phyloP scores from a whole-genome alignment of 345 rosid genomes.

The Luvunga scandens region DNA sequence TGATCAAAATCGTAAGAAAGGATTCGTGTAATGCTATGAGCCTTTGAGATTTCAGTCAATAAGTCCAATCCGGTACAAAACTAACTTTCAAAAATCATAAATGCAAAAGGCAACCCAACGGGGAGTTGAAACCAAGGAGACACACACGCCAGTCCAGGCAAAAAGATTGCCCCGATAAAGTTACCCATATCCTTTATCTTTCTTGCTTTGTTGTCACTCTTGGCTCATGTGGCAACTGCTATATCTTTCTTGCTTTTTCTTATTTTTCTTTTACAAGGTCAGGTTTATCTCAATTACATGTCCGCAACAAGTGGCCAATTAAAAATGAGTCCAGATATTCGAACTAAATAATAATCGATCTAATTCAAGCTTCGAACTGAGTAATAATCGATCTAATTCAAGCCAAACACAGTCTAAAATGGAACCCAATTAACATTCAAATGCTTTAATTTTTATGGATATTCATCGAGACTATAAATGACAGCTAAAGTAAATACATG shows the following conservation, averaged over 20 bases:
- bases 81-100: background rate
- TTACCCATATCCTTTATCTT: background rate
- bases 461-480: background rate
- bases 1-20: background rate
- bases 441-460: background rate
- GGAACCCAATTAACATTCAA: no score
- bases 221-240: background rate
- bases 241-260: background rate
- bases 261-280: no score
- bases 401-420: no score
- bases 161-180: slow-evolving; percentile 9
- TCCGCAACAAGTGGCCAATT: no score
- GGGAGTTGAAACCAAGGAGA: background rate
- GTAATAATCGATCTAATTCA: no score
- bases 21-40: background rate
- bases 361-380: no score
- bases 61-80: background rate
- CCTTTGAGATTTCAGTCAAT: no score
- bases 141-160: slow-evolving; percentile 13
- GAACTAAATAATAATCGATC: no score
- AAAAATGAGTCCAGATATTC: no score
- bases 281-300: no score
- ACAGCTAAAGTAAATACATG: background rate
- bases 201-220: background rate
- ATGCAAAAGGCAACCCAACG: background rate